Evolutionary conservation across 371 early-diverging fungal species (phyloP), one percentile per base, ranked within the genome.

Genomic region (Mortierella sp.): DNA sequence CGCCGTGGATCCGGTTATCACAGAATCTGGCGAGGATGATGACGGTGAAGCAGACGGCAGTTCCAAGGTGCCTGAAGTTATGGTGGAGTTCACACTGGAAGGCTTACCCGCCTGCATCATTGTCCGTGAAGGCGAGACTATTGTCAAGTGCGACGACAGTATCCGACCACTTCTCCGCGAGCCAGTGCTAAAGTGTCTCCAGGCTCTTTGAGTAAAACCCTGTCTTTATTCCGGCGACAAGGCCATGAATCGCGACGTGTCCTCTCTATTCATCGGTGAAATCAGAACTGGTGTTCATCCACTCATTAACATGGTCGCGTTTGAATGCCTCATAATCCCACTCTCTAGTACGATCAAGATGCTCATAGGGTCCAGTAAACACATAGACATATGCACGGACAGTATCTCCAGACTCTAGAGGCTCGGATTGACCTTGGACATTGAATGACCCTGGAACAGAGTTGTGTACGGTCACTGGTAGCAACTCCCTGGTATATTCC

Each of bases 151-250:
- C 31, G 77, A 76, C 7, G 77, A 76, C 27, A 61, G 19, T 24
- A 34, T 47, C 9, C 70, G 77, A 12, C 69, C 69, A 12, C 40
- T 76, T 13, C 45, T 76, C 7, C 57, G 70, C 10, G 77, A 69
- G 17, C 60, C 77, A 14, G 69, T 76, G 24, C 31, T 76, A 24
- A 69, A 59, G 17, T 76, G 77, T 41, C 69, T 76, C 34, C 77
- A 69, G 51, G 60, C 58, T 2, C 53, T 76, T 7, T 76, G 48
- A 67, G 19, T 13, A 57, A 46, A 31, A 16, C 3, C 3, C 16
- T 12, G 19, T 37, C 19, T 22, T 43, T 43, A 4, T 4, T 43
- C 5, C 44, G 16, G 5, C 19, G 44, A 17, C 19, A 19, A 43
- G 5, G 14, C 16, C 3, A 43, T 5, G 14, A 16, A 3, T 53